Base-by-base conservation (phyloP, 108 stramenopile species). In the Conticribra weissflogii region DNA sequence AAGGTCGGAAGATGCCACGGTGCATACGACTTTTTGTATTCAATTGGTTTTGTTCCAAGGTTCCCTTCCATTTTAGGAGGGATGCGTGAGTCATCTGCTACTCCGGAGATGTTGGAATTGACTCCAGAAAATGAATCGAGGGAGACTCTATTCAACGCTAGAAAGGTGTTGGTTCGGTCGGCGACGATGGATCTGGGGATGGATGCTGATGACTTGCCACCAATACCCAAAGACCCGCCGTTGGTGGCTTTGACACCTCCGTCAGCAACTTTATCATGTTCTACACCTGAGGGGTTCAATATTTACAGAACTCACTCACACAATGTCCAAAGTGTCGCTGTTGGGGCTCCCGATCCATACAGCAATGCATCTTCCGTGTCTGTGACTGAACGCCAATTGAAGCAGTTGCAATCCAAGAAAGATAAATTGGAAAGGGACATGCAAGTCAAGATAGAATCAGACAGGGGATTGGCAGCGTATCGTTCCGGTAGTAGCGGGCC, bases 281-380 rank as follows among this genome's bases (percentile, higher is more conserved):
- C 63, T 41, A 29, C 59, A 49, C 17, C 68, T 2, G 46, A 24
- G 22, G 60, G 31, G 29, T 93, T 93, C 68, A 71, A 94, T 76
- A 65, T 84, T 18, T 94, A 88, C 78, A 82, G 79, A 50, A 73
- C 74, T 4, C 80, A 77, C 27, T 85, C 87, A 0, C 81, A 82
- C 65, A 90, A 94, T 72, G 79, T 85, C 19, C 76, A 81, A 57
- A 78, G 88, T 34, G 83, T 85, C 2, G 83, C 87, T 1, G 68
- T 81, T 14, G 93, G 93, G 33, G 81, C 72, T 14, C 78, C 82
- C 28, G 72, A 83, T 59, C 82, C 82, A 19, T 79, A 76, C n/a
- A 62, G 52, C 21, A 31, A 87, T 28, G 84, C 71, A 54, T 66
- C 86, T 15, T 59, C 59, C 25, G 33, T 78, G 21, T 80, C 82